phyloP scores from a whole-genome alignment of 257 asterid genomes.

The Gentiana macrophylla region DNA sequence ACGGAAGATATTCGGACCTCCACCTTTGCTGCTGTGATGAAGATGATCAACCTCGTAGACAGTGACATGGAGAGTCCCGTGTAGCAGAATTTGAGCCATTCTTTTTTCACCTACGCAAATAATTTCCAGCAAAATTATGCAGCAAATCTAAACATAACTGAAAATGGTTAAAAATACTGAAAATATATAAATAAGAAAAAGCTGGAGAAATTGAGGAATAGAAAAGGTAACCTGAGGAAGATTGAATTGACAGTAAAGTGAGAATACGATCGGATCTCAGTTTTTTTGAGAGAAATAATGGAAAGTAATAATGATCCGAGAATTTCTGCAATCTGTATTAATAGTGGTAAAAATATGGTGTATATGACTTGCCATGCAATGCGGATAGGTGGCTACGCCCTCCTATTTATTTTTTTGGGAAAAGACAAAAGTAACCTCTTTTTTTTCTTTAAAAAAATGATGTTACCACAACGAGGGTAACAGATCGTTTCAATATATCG shows the following conservation, averaged over 20 bases:
- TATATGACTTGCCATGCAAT: too few species aligned
- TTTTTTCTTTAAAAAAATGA: too few species aligned
- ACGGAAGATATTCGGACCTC: constrained; percentile 20
- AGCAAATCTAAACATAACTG: neutral
- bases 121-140: neutral
- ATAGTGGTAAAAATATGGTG: too few species aligned
- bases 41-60: constrained; percentile 30
- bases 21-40: constrained; percentile 12
- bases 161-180: neutral
- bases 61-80: constrained; percentile 41
- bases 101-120: constrained; percentile 9
- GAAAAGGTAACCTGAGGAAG: constrained; percentile 1
- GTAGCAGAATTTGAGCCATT: constrained; percentile 30
- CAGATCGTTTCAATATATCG: too few species aligned
- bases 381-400: too few species aligned
- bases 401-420: too few species aligned
- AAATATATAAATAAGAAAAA: too few species aligned
- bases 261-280: constrained; percentile 12
- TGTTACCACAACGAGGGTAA: too few species aligned
- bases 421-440: too few species aligned
- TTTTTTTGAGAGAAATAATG: neutral
- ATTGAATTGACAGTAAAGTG: neutral
- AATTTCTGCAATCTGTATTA: too few species aligned
- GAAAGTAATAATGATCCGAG: constrained; percentile 3
- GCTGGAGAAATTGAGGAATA: neutral